phyloP scores from a whole-genome alignment of 805 yeast genomes.

The Lipomyces spencermartinsiae region DNA sequence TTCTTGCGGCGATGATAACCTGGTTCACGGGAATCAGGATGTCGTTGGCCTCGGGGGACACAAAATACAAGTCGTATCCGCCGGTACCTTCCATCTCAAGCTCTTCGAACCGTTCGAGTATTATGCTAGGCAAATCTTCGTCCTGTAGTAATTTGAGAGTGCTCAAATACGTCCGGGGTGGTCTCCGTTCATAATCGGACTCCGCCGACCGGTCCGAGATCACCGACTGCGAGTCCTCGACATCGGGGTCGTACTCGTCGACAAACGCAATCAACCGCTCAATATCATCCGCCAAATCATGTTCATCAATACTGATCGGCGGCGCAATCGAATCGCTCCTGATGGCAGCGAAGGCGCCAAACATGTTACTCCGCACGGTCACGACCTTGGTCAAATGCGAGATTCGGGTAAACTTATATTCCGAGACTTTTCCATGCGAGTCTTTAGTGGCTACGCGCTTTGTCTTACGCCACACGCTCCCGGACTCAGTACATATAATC shows the following conservation, averaged over 20 bases:
- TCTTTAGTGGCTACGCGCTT: constrained; percentile 26
- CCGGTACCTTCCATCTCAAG: constrained; percentile 21
- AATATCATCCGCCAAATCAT: constrained; percentile 60
- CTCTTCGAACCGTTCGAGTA: constrained; percentile 20
- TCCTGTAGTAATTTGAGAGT: constrained; percentile 25
- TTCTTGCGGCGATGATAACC: constrained; percentile 31
- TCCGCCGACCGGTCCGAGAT: constrained; percentile 15
- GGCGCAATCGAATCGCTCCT: constrained; percentile 66
- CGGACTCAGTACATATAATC: constrained; percentile 69
- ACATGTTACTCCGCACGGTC: constrained; percentile 69
- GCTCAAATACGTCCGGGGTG: constrained; percentile 18
- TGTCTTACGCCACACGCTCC: constrained; percentile 59
- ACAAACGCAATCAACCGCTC: constrained; percentile 48
- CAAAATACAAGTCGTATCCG: constrained; percentile 28
- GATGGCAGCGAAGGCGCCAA: constrained; percentile 69
- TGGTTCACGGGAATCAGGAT: constrained; percentile 31
- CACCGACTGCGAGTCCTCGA: constrained; percentile 21
- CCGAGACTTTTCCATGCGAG: constrained; percentile 34
- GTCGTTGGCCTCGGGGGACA: constrained; percentile 35
- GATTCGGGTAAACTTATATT: constrained; percentile 59
- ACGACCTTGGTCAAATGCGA: constrained; percentile 63
- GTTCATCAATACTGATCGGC: constrained; percentile 59
- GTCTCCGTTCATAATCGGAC: not conserved
- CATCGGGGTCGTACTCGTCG: constrained; percentile 21
- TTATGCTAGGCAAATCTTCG: constrained; percentile 30